Evolutionary conservation across 78 protist genomes (phyloP).

Genomic region (Dictyostelium intermedium): DNA sequence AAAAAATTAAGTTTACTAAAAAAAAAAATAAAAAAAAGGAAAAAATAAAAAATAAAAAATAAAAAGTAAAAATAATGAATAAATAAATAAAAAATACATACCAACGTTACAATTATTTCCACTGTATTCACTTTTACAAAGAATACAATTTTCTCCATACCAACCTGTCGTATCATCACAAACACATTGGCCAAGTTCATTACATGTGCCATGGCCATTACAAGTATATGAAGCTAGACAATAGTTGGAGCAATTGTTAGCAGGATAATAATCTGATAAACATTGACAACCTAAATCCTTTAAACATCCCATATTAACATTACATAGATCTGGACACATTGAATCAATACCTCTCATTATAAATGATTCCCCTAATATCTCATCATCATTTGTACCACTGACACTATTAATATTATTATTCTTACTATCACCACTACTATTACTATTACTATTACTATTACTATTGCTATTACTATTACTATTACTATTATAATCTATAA

Average conservation of each 20-base stretch:
- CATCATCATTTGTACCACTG: background rate
- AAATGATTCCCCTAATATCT: background rate
- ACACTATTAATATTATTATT: background rate
- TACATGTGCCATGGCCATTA: slow-evolving; percentile 15
- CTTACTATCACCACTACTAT: background rate
- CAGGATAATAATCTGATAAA: slow-evolving; percentile 5
- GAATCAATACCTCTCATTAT: slow-evolving; percentile 3
- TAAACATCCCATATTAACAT: background rate
- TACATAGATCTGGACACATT: slow-evolving; percentile 21
- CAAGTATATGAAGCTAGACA: slow-evolving; percentile 7
- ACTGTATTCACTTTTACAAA: slow-evolving; percentile 10
- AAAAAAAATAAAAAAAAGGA: background rate
- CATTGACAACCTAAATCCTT: slow-evolving; percentile 20
- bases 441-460: background rate
- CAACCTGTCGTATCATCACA: slow-evolving; percentile 17
- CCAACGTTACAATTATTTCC: slow-evolving; percentile 34
- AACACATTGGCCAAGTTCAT: slow-evolving; percentile 20
- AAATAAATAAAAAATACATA: background rate
- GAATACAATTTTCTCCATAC: background rate
- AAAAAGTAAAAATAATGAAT: background rate
- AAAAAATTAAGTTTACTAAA: background rate
- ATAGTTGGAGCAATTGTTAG: background rate
- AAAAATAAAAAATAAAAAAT: background rate
- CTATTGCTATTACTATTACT: background rate
- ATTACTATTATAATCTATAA: background rate